Evolutionary conservation across 257 asterid species (phyloP), one percentile per base, ranked within the genome.

Genomic region (Penstemon barbatus): DNA sequence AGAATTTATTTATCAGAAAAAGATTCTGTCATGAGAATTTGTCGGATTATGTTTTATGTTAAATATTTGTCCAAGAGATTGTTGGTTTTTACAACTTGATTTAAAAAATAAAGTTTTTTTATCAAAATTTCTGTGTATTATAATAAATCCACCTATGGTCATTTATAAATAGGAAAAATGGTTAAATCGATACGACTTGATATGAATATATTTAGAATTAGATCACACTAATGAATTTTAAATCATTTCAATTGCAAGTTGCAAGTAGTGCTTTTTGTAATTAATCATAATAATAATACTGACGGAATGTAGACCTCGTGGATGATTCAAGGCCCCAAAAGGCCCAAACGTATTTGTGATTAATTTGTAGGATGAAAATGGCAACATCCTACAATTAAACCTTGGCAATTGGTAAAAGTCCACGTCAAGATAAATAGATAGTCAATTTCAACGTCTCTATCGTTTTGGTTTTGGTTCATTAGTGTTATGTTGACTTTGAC

Each of bases 21-120:
- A 52, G 62, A 66, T 66, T 52, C 61, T 52, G 61, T 40, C 77
- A 66, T 60, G 74, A 62, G 46, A 75, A 74, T 58, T 79, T 82
- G 88, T 82, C 83, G 82, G 85, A 63, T 75, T 75, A 53, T n/a
- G 12, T 13, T 64, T 13, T 46, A 5, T 18, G 19, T 65, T 42
- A 43, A 43, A 11, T 57, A 6, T 7, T 55, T 37, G 15, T 5
- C 1, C 33, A 45, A 43, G 50, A 10, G 37, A 6, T 56, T 58
- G 46, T 43, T 12, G 9, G 69, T 13, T 61, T 10, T 50, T 45
- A 48, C 40, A 59, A 59, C 48, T 46, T 69, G 38, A 11, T 11
- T 56, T 6, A 50, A 36, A 49, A 11, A 11, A 8, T 25, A 10
- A 4, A 42, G 12, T 15, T 44, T 44, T n/a, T 7, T 25, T 25